Evolutionary conservation across 192 early-diverging fungal genomes (phyloP), one percentile per base, ranked within the genome.

Genomic region (Jimgerdemannia flammicorona): DNA sequence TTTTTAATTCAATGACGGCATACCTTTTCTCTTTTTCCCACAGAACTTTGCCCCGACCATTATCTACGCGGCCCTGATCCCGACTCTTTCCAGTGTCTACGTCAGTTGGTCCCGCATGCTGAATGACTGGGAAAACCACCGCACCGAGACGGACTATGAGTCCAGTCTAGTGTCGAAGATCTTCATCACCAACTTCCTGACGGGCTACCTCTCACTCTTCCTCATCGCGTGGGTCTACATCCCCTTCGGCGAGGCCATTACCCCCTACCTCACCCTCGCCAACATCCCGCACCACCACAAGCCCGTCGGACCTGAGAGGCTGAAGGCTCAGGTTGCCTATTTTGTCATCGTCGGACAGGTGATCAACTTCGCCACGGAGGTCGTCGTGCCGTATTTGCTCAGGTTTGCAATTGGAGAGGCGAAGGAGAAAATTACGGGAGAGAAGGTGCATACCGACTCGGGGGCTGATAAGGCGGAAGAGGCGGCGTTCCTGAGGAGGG

Each of bases 191-290:
- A 93, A 91, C 63, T 94, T 93, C 71, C 83, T 98, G 54, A 87
- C 93, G 20, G 88, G 91, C 68, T 93, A 94, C 80, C 85, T 97
- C 17, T 92, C 95, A 10, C 86, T 97, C 75, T 91, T 96, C 66
- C 83, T 97, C 80, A 92, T 91, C n/a, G 94, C 92, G 4, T 95
- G 93, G 87, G 75, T 96, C 41, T 94, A 94, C 80, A 94, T 98
- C 78, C 97, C 97, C 1, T 88, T 93, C 72, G 91, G 90, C 44
- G 88, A 92, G 44, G 72, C 80, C 18, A 84, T 98, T 73, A 87
- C 91, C 43, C 74, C 82, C 18, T 85, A 78, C 69, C 79, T 93
- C 19, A 74, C 84, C 8, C 72, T 72, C 6, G 74, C 77, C 63
- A 79, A 79, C 40, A 77, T 83, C 44, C 69, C 69, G 10, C 78